Base-by-base conservation (phyloP, 495 filamentous ascomycete genomes). In the Podospora pseudoanserina region DNA sequence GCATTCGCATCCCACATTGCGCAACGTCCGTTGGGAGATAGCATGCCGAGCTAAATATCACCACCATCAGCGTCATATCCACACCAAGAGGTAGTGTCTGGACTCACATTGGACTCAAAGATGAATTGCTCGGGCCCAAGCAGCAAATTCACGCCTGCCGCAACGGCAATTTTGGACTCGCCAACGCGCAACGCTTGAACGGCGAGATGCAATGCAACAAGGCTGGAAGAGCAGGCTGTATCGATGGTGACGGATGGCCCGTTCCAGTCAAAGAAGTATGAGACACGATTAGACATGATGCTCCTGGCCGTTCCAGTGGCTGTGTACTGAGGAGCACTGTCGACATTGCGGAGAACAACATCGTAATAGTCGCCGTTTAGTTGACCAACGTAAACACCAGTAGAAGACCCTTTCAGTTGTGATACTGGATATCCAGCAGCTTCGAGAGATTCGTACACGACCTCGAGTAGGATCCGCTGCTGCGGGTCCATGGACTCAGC, bases 1-100 rank as follows among this genome's bases (percentile, higher is more conserved):
- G 88, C 89, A 0, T 71, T 67, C 0, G 80, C 78, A 70, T 88
- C 86, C 69, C 89, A 92, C 7, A 83, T 84, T 34, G 84, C 78
- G 57, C 82, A 90, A 1, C 65, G 73, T 16, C 80, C 79, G 23
- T 76, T 74, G 7, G 78, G 70, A 13, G 76, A 77, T 30, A 84
- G 67, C 65, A 81, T 81, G 39, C 72, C 69, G 0, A 78, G 58
- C 30, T 19, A 58, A 49, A 49, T 65, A 0, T 78, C 76, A 64
- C 89, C 86, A 60, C 4, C 79, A 82, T 3, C 79, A 79, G 57
- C 78, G 75, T 0, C 68, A 76, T 26, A 72, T 20, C 30, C 30
- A 32, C 30, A 32, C 7, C 3, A 32, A 1, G 1, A 32, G 30
- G 30, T 32, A 32, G 7, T 6, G 39, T 49, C 13, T 49, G 39